Evolutionary conservation across 371 early-diverging fungal species (phyloP).

Genomic region (Nematocida sp.): DNA sequence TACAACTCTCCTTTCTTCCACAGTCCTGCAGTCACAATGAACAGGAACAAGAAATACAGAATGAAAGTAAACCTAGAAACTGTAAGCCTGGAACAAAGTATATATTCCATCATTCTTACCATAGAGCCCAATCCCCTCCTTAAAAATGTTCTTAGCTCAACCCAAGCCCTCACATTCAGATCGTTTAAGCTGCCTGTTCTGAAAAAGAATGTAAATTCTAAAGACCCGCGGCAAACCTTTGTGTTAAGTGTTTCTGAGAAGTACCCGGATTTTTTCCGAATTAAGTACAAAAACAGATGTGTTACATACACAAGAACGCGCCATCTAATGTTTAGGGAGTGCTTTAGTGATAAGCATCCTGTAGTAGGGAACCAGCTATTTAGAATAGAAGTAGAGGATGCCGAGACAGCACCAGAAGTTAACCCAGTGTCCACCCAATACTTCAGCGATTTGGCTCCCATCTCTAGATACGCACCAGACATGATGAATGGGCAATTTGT

Average conservation of each 20-base stretch:
- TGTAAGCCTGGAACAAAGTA: neutral
- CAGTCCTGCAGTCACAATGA: neutral
- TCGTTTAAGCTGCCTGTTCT: neutral
- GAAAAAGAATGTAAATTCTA: neutral
- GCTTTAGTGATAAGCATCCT: neutral
- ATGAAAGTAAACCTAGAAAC: neutral
- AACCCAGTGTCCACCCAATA: conserved; percentile 23
- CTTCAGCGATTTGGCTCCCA: conserved; percentile 34
- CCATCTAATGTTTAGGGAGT: neutral
- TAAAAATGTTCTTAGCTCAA: neutral
- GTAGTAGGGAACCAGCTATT: conserved; percentile 22
- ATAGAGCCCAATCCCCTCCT: neutral
- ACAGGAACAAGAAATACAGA: neutral
- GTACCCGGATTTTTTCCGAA: neutral
- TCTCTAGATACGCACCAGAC: conserved; percentile 31
- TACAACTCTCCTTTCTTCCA: neutral
- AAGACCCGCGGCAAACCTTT: neutral
- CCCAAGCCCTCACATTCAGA: neutral
- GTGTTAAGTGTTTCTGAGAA: neutral
- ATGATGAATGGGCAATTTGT: conserved; percentile 5
- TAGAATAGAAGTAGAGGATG: neutral
- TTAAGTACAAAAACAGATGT: neutral
- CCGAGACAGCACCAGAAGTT: neutral
- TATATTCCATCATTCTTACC: neutral
- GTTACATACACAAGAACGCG: neutral